phyloP scores from a whole-genome alignment of 257 asterid genomes.

The Coffea eugenioides region DNA sequence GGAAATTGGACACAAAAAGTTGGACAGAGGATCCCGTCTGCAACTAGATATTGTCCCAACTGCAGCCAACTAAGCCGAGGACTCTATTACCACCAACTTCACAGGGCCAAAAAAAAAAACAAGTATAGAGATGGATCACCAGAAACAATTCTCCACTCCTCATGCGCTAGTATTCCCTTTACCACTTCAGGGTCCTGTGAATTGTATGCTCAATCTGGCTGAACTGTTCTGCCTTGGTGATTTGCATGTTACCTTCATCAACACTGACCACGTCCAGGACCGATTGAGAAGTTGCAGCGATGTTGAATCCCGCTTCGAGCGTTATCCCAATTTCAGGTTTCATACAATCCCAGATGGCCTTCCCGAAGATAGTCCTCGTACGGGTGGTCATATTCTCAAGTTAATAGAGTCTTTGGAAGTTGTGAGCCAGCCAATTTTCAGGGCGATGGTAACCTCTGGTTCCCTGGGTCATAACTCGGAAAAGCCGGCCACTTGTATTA shows the following conservation, averaged over 20 bases:
- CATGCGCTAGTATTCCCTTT: constrained; percentile 64
- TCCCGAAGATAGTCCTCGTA: constrained; percentile 40
- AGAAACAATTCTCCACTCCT: constrained; percentile 22
- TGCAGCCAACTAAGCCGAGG: too few relatives aligned
- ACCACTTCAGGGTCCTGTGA: constrained; percentile 67
- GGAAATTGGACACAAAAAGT: too few relatives aligned
- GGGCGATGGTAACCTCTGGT: constrained; percentile 29
- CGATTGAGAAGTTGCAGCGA: constrained; percentile 37
- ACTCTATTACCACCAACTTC: too few relatives aligned
- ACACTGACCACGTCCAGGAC: constrained; percentile 54
- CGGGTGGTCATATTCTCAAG: constrained; percentile 25
- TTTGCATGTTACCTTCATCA: constrained; percentile 61
- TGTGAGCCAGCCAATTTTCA: constrained; percentile 31
- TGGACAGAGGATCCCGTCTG: too few relatives aligned
- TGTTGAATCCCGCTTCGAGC: constrained; percentile 20
- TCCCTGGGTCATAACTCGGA: constrained; percentile 20
- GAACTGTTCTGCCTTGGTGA: constrained; percentile 36
- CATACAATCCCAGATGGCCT: constrained; percentile 56
- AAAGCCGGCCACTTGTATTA: constrained; percentile 35
- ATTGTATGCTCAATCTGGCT: constrained; percentile 57
- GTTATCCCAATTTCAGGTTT: constrained; percentile 36
- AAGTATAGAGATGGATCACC: constrained; percentile 18
- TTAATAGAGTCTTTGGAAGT: constrained; percentile 39
- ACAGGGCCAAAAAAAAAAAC: too few relatives aligned
- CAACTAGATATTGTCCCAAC: too few relatives aligned